Evolutionary conservation across 805 yeast genomes (phyloP), one percentile per base, ranked within the genome.

Genomic region (Wilhelminamyces savonicus): DNA sequence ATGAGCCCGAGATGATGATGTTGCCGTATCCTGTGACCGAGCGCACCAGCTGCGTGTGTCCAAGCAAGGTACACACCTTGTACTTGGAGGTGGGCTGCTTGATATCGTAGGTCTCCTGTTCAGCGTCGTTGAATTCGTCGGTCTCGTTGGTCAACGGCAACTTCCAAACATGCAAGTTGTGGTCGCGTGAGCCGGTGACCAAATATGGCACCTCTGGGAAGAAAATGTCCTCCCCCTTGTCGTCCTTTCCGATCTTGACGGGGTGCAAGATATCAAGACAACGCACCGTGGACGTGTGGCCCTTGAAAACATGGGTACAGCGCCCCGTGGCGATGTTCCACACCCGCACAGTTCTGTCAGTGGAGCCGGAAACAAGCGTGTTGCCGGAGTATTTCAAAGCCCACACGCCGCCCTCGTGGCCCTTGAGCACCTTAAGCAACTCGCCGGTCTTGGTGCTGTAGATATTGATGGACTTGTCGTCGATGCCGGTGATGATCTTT

Each of bases 401-500:
- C 98, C 98, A 92, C 4, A 92, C 98, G 23, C 98, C 98, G 26
- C 98, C 98, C 31, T 82, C 94, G 50, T 92, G 98, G 6, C 96
- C 97, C 24, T 69, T 66, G 25, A 92, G 65, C 5, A 77, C 76
- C 24, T 71, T 63, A 7, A 78, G 46, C 29, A 80, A 63, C 24
- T 62, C 59, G 4, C 97, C 97, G 1, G 82, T 75, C 18, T 67
- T 62, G 1, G 96, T 77, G 40, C 81, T 80, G 55, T 84, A 86
- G 7, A 92, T 78, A 39, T 84, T 78, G 37, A 92, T 84, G 50
- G 76, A 72, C 38, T 74, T 75, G 41, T 86, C 95, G 46, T 88
- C 97, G 2, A 94, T 87, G 18, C 96, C 96, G 2, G 96, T 87
- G 34, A 90, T 82, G 30, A 92, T 82, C 48, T 78, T 80, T 40